Base-by-base conservation (phyloP, 176 grass and related monocot species). In the Oryza rufipogon region DNA sequence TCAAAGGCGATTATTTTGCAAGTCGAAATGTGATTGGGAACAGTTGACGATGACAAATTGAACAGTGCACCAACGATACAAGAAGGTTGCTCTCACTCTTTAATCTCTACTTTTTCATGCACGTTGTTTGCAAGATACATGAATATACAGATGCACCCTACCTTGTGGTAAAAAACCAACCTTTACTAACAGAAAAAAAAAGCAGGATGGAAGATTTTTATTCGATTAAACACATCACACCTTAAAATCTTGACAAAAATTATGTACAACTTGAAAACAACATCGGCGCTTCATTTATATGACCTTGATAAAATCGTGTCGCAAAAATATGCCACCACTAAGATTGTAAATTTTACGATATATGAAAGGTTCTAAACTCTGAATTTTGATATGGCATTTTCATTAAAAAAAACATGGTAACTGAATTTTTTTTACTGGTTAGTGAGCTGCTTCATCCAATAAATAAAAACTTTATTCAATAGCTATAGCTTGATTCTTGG, bases 21-120 rank as follows among this genome's bases (percentile, higher is more conserved):
- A 81, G 65, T 71, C 54, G 72, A 81, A 71, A 48, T 81, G 83
- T 66, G 83, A 19, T 60, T 54, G 77, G 19, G 17, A 6, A 71
- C 67, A 66, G 71, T 81, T 54, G 77, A 81, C 39, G 73, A 64
- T 12, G 71, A 67, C 71, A 81, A 33, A 33, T 13, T 79, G 58
- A 74, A 68, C 20, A 68, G 19, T 22, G 17, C 6, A 72, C 22
- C 16, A 13, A 22, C 42, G 54, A 82, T 20, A 36, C 75, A 71
- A 64, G 16, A 54, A 66, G 42, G 39, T 48, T 25, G 41, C 28
- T 42, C 41, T 68, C 56, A 16, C 67, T 72, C 74, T 73, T 12
- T 66, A 52, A 52, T 52, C 1, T 44, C 30, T 71, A 4, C 28
- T 38, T 79, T 71, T 54, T 61, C 7, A 74, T 15, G 70, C 28